A percentile compares a stretch with the other conserved stretches of the same genome.
Conservation (phyloP, 208 protist species). For the Herpetomonas tarakana region DNA sequence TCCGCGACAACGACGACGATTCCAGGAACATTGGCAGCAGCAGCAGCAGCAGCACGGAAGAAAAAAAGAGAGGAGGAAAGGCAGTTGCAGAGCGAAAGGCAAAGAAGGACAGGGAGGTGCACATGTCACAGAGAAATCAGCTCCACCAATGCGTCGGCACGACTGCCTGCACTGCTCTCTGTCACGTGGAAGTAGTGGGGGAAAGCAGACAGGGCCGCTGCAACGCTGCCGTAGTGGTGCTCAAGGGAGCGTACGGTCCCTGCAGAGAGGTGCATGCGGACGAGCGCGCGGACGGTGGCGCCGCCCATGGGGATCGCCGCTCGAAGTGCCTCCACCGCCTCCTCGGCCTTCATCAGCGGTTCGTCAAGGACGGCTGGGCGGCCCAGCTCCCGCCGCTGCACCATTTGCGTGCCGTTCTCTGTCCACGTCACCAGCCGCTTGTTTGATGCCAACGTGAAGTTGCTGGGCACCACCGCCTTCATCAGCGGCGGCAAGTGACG, state of each 20-base stretch:
- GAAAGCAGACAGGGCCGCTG: slow-evolving; percentile 38
- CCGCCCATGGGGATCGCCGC: slow-evolving; percentile 56
- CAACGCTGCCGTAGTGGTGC: slow-evolving; percentile 55
- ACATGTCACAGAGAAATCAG: background rate
- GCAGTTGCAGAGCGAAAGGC: slow-evolving; percentile 1
- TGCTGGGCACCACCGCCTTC: slow-evolving; percentile 44
- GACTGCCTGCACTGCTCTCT: background rate
- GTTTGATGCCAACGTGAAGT: slow-evolving; percentile 42
- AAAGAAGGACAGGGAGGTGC: slow-evolving; percentile 10
- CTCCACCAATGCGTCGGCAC: slow-evolving; percentile 1
- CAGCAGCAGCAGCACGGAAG: too few species aligned
- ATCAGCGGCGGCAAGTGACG: slow-evolving; percentile 60
- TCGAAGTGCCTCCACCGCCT: slow-evolving; percentile 64
- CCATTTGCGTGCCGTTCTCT: slow-evolving; percentile 38
- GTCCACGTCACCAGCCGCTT: slow-evolving; percentile 24
- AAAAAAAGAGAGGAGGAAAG: too few species aligned
- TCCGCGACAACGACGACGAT: too few species aligned
- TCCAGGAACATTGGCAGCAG: too few species aligned
- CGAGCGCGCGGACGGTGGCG: slow-evolving; percentile 44
- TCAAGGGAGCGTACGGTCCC: slow-evolving; percentile 32
- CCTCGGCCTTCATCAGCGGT: slow-evolving; percentile 49
- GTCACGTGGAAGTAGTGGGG: slow-evolving; percentile 73
- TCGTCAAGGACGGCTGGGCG: slow-evolving; percentile 11
- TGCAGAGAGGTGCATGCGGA: slow-evolving; percentile 34
- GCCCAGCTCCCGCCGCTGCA: slow-evolving; percentile 37